Conservation (phyloP, 2,329 filamentous ascomycete species). For the Arachnopeziza araneosa region DNA sequence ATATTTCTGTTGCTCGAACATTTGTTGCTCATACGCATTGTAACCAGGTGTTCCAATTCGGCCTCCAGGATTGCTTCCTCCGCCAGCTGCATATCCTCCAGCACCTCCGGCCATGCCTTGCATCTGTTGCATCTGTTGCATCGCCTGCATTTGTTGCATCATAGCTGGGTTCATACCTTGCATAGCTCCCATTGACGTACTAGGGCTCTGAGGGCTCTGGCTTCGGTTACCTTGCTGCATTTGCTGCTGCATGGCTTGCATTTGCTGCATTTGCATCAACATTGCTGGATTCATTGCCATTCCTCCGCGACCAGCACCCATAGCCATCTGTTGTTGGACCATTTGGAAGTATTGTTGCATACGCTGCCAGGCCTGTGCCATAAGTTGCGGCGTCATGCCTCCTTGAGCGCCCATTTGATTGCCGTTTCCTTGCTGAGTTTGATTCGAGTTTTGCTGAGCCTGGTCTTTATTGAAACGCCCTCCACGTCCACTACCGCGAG, state of each 20-base stretch:
- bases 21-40: constrained; percentile 63
- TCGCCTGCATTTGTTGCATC: constrained; percentile 43
- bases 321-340: constrained; percentile 91
- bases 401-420: constrained; percentile 36
- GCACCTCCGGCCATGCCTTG: constrained; percentile 30
- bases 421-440: constrained; percentile 27
- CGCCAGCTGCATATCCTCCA: constrained; percentile 29
- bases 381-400: constrained; percentile 90
- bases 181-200: constrained; percentile 27
- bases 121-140: constrained; percentile 44
- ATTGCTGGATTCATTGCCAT: constrained; percentile 72
- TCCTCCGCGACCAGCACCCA: constrained; percentile 47
- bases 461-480: constrained; percentile 50
- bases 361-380: constrained; percentile 96
- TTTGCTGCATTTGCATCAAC: constrained; percentile 66
- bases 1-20: constrained; percentile 75
- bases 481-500: constrained; percentile 37
- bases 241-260: constrained; percentile 42
- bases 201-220: constrained; percentile 30
- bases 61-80: constrained; percentile 37
- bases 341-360: constrained; percentile 97
- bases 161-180: constrained; percentile 37
- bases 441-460: constrained; percentile 35
- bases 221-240: constrained; percentile 28
- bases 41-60: constrained; percentile 36